These are phyloP conservation scores for Carex cristatella DNA, from an alignment of 176 grass and related monocot genomes.

Conservation along the genomic window DNA sequence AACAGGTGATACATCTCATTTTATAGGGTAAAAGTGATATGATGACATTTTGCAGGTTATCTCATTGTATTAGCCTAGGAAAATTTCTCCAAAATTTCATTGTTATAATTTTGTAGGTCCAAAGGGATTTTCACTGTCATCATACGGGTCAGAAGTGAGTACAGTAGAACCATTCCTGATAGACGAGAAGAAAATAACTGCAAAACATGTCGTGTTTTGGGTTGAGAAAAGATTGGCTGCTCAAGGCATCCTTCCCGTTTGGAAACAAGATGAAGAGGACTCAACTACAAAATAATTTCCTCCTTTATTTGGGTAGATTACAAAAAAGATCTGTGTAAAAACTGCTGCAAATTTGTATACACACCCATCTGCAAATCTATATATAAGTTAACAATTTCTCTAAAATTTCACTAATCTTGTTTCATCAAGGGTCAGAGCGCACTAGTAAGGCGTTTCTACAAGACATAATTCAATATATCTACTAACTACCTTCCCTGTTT, in stretches of 20 bases:
- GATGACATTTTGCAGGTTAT: too few relatives aligned
- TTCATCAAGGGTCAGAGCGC: too few relatives aligned
- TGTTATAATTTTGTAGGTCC: constrained; percentile 48
- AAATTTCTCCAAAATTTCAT: neutral
- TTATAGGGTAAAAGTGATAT: too few relatives aligned
- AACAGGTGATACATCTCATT: too few relatives aligned
- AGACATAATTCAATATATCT: too few relatives aligned
- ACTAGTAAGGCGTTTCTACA: too few relatives aligned
- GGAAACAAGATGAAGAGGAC: constrained; percentile 30
- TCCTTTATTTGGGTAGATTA: neutral
- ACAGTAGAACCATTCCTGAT: constrained; percentile 82
- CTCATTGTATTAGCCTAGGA: neutral
- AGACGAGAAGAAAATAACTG: constrained; percentile 69
- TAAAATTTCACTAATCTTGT: too few relatives aligned
- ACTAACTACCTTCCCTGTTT: too few relatives aligned
- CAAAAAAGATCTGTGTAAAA: neutral
- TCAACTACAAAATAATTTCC: neutral
- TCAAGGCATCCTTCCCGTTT: constrained; percentile 80
- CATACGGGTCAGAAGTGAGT: constrained; percentile 55
- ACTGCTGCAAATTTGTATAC: neutral
- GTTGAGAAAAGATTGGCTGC: constrained; percentile 84
- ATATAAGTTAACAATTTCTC: neutral
- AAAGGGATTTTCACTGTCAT: constrained; percentile 76
- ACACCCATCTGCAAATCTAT: neutral
- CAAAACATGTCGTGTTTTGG: constrained; percentile 79